Conservation (phyloP, 1,139 yeast species). For the Diutina mesorugosa region DNA sequence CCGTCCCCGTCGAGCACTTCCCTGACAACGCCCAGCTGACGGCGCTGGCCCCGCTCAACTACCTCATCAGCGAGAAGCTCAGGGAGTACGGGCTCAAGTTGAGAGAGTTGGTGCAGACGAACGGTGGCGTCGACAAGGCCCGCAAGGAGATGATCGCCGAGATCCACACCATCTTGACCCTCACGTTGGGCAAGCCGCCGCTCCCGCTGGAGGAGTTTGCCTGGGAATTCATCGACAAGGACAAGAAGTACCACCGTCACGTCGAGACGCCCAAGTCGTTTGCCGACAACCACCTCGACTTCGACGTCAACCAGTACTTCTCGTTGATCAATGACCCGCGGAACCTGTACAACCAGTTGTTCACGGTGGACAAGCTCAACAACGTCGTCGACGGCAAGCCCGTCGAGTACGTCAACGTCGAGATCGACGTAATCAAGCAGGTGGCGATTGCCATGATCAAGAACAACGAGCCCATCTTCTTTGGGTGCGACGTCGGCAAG, state of each 20-base stretch:
- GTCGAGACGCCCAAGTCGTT: conserved; percentile 53
- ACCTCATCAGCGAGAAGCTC: conserved; percentile 49
- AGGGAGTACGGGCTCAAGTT: conserved; percentile 64
- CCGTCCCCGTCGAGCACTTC: conserved; percentile 58
- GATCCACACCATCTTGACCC: conserved; percentile 47
- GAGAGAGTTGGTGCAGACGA: conserved; percentile 26
- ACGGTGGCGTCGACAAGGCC: conserved; percentile 12
- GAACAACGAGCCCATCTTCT: conserved; percentile 65
- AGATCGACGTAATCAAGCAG: conserved; percentile 41
- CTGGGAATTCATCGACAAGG: conserved; percentile 70
- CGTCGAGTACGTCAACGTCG: conserved; percentile 58
- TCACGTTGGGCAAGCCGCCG: conserved; percentile 71
- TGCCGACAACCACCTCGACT: conserved; percentile 39
- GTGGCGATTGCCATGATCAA: conserved; percentile 57
- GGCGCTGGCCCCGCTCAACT: conserved; percentile 42
- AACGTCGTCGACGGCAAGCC: conserved; percentile 57
- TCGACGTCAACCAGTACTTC: conserved; percentile 40
- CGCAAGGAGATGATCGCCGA: conserved; percentile 44
- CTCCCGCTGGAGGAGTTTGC: conserved; percentile 49
- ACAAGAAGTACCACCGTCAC: conserved; percentile 41
- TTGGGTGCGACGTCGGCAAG: conserved; percentile 80
- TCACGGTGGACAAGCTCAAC: conserved; percentile 62
- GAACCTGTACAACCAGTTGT: conserved; percentile 46
- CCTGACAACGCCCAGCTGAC: conserved; percentile 65
- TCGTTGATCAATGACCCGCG: conserved; percentile 76